Base-by-base conservation (phyloP, 2,329 filamentous ascomycete species). In the Cercospora sp. region DNA sequence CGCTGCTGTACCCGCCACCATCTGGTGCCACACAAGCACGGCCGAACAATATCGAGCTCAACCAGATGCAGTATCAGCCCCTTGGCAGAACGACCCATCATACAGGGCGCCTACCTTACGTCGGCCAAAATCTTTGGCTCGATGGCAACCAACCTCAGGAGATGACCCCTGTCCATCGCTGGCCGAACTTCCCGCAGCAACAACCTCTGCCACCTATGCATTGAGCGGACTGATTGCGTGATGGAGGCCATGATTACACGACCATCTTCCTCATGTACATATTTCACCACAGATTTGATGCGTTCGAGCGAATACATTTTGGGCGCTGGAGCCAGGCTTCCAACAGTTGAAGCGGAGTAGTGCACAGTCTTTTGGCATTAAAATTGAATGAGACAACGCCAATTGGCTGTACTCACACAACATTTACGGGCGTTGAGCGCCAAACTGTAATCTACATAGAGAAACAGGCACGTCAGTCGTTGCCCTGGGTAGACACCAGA, bases 1-100 rank as follows among this genome's bases (percentile, higher is more conserved):
- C 93, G 0, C 86, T 98, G n/a, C 84, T 97, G 31, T 93, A 95
- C 67, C 94, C 94, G 33, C 92, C 93, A 6, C 91, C 93, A 0
- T 91, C 92, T 26, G 86, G 89, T 8, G 92, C 92, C 7, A 86
- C 96, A 70, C 90, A 94, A 60, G 81, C 82, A 59, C 79, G 81
- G 8, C 78, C 80, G 10, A 78, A 78, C 57, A 79, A 79, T 42
- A 78, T 84, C 18, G 79, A 79, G 48, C 79, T 80, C 68, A 81
- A 83, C 62, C 82, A 83, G 67, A 84, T 85, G 83, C 82, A 84
- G 61, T 85, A 85, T 66, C 83, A 84, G 70, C 80, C 82, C 9
- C 74, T 85, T 20, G 82, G 82, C 9, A 79, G 82, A 66, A 81
- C 82, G 3, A 79, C 77, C 65, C 82, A 82, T 26, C 80, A 82